Evolutionary conservation across 768 basidiomycete species (phyloP), one percentile per base, ranked within the genome.

Genomic region (Suillus hirtellus): DNA sequence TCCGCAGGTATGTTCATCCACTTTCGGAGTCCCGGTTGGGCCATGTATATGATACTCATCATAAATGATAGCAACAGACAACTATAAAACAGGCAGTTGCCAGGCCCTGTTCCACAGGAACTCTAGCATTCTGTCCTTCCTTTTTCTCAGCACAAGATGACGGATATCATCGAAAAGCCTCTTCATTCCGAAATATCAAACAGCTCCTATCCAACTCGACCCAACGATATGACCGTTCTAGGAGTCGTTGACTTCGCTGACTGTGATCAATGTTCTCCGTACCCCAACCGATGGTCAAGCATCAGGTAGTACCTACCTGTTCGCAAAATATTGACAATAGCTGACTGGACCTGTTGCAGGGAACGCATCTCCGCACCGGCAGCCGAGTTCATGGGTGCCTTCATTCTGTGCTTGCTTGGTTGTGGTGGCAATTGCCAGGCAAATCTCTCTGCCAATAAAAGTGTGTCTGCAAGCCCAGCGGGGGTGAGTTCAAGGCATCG

Each of bases 381-480:
- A 27, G 86, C 84, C 17, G 86, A 87, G 70, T 84, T 86, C 65
- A 68, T 86, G 47, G 85, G 85, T 12, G 77, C 79, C 17, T 78
- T 79, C 59, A 73, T 86, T 31, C 72, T 86, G 19, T 77, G 85
- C 60, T 80, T 85, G 59, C 83, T 86, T 65, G 85, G 85, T 11
- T 71, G 71, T 54, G 85, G 84, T 21, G 83, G 83, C 40, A 80
- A 82, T 64, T 83, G 81, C 65, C 85, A 86, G 68, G 79, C 78
- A 1, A 75, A 80, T n/a, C 77, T 86, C 9, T 81, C 82, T 1
- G 67, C 71, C 10, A 77, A 81, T 60, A 60, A 78, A 7, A 68
- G 60, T 0, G 82, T 86, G 3, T 75, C 81, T 4, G 60, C 80
- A 5, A 71, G 73, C 2, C 79, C 72, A 11, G 82, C 77, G 72